Evolutionary conservation across 2,329 filamentous ascomycete species (phyloP).

Genomic region (Phaeosphaeria sp.): DNA sequence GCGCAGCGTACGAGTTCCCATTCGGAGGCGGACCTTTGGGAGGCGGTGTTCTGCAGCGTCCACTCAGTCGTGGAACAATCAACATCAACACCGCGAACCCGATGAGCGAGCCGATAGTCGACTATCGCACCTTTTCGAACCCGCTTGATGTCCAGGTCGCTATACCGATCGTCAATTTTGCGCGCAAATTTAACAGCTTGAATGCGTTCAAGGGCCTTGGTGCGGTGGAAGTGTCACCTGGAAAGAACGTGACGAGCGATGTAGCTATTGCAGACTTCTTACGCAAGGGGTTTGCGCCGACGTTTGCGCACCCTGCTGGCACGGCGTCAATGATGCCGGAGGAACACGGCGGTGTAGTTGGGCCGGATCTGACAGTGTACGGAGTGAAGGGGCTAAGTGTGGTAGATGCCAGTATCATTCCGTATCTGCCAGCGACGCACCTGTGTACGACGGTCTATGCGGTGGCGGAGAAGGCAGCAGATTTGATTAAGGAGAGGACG

Average conservation of each 20-base stretch:
- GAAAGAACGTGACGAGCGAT: slow-evolving; percentile 18
- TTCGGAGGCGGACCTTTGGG: slow-evolving; percentile 16
- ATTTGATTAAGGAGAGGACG: slow-evolving; percentile 14
- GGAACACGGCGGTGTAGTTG: slow-evolving; percentile 31
- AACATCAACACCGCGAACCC: slow-evolving; percentile 39
- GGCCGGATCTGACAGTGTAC: slow-evolving; percentile 24
- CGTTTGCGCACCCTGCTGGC: slow-evolving; percentile 22
- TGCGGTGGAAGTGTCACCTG: slow-evolving; percentile 22
- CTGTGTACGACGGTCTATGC: slow-evolving; percentile 32
- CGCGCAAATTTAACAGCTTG: slow-evolving; percentile 23
- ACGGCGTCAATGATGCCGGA: slow-evolving; percentile 27
- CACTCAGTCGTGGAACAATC: slow-evolving; percentile 45
- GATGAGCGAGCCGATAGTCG: slow-evolving; percentile 27
- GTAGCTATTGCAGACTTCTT: slow-evolving; percentile 2
- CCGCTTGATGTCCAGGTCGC: slow-evolving; percentile 37
- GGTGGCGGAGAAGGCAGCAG: slow-evolving; percentile 26
- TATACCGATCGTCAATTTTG: slow-evolving; percentile 33
- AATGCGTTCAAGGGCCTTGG: slow-evolving; percentile 16
- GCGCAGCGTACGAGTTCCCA: slow-evolving; percentile 30
- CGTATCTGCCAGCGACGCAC: slow-evolving; percentile 22
- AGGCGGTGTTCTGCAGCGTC: slow-evolving; percentile 14
- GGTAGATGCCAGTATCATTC: slow-evolving; percentile 30
- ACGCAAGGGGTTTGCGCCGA: slow-evolving; percentile 1
- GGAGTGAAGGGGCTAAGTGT: slow-evolving; percentile 25
- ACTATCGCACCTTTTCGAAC: slow-evolving; percentile 41